These are phyloP conservation scores for Naganishia friedmannii DNA, from an alignment of 768 basidiomycete genomes.

Conservation along the genomic window DNA sequence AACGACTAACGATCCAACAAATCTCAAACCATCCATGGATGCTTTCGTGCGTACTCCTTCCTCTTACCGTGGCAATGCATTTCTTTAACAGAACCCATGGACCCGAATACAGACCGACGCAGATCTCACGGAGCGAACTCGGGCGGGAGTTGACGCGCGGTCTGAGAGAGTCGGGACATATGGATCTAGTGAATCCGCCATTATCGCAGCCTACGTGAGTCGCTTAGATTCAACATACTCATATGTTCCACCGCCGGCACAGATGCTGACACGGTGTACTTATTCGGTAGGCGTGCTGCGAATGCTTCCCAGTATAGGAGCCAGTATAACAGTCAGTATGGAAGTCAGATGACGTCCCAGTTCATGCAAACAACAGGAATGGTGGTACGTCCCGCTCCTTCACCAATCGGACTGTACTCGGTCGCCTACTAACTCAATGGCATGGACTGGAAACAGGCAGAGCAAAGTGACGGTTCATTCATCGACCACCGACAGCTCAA, in stretches of 20 bases:
- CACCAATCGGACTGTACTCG: too few relatives aligned
- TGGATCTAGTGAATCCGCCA: constrained; percentile 67
- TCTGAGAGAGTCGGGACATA: constrained; percentile 68
- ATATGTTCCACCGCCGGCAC: too few relatives aligned
- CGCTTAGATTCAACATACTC: too few relatives aligned
- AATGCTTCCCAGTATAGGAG: constrained; percentile 33
- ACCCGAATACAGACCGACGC: constrained; percentile 62
- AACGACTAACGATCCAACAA: constrained; percentile 65
- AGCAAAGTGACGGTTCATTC: constrained; percentile 11
- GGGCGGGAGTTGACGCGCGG: constrained; percentile 70
- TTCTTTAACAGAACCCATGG: too few relatives aligned
- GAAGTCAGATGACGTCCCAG: constrained; percentile 46
- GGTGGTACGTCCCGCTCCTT: constrained; percentile 43
- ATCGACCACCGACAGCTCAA: constrained; percentile 16
- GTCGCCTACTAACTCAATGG: too few relatives aligned
- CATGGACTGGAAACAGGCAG: too few relatives aligned
- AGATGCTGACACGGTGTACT: too few relatives aligned
- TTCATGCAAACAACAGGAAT: constrained; percentile 49
- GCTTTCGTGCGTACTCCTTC: constrained; percentile 57
- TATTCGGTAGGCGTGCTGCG: constrained; percentile 38
- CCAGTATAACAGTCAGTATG: constrained; percentile 29
- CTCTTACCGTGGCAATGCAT: too few relatives aligned
- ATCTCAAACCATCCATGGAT: constrained; percentile 70
- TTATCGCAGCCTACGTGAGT: constrained; percentile 42
- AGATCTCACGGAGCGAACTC: constrained; percentile 60